Evolutionary conservation across 1,284 basidiomycete genomes (phyloP).

Genomic region (Trametes versicolor): DNA sequence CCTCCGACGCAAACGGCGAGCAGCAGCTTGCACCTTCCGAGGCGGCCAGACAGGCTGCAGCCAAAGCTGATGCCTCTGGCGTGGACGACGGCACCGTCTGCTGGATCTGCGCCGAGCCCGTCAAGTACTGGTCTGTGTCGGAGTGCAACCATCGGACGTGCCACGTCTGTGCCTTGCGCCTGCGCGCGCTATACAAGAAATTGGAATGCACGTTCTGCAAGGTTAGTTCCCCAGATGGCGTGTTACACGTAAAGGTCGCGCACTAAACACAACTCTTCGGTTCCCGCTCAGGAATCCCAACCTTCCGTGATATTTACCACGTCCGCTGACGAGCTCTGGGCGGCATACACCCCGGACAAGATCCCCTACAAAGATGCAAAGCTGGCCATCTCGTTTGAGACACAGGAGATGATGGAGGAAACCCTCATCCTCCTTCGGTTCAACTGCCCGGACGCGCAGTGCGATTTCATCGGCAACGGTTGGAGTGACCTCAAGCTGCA

Average conservation of each 20-base stretch:
- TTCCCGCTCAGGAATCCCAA: constrained; percentile 71
- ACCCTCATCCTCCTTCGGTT: constrained; percentile 91
- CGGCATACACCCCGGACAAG: constrained; percentile 65
- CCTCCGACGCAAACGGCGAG: constrained; percentile 12
- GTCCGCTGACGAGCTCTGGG: constrained; percentile 71
- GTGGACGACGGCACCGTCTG: constrained; percentile 67
- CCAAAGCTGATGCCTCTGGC: constrained; percentile 22
- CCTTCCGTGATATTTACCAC: constrained; percentile 85
- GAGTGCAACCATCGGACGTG: constrained; percentile 94
- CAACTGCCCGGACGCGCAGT: constrained; percentile 86
- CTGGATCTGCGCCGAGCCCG: constrained; percentile 96
- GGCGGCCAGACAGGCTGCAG: constrained; percentile 15
- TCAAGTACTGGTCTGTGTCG: constrained; percentile 90
- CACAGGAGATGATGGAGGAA: constrained; percentile 94
- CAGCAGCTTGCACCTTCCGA: constrained; percentile 8
- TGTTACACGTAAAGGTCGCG: constrained; percentile 8
- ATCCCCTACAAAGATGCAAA: constrained; percentile 80
- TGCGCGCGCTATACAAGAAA: constrained; percentile 95
- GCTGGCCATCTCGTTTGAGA: constrained; percentile 89
- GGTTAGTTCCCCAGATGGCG: constrained; percentile 51
- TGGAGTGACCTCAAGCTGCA: constrained; percentile 93
- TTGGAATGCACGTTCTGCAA: constrained; percentile 97
- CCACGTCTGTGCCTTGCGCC: constrained; percentile 92
- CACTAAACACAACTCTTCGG: constrained; percentile 4
- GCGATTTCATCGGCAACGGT: constrained; percentile 85